A percentile compares a stretch with the other conserved stretches of the same genome.
Conservation (phyloP, 2,329 filamentous ascomycete species). For the Pyrenophora seminiperda region DNA sequence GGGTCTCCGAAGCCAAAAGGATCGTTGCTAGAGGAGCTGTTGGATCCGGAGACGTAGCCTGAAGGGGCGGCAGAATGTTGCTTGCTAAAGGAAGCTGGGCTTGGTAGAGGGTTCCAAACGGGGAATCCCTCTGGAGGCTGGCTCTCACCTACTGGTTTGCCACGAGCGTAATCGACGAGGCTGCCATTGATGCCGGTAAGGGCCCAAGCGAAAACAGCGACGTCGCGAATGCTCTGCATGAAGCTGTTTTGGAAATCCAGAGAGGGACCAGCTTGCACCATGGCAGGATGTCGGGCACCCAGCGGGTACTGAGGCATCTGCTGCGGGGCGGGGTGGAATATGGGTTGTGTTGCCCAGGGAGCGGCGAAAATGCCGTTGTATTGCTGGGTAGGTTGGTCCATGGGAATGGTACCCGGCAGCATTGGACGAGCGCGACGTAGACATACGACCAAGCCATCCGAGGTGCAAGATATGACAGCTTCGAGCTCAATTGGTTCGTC, state of each 20-base stretch:
- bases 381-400: slow-evolving; percentile 28
- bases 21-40: slow-evolving; percentile 42
- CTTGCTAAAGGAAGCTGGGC: slow-evolving; percentile 24
- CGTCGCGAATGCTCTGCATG: slow-evolving; percentile 80
- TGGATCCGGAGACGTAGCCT: slow-evolving; percentile 42
- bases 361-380: slow-evolving; percentile 72
- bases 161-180: slow-evolving; percentile 67
- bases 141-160: slow-evolving; percentile 66
- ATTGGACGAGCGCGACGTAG: slow-evolving; percentile 74
- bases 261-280: slow-evolving; percentile 57
- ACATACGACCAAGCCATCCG: slow-evolving; percentile 83
- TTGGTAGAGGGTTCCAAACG: slow-evolving; percentile 56
- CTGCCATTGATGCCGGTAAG: slow-evolving; percentile 79
- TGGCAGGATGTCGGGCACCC: slow-evolving; percentile 45
- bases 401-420: slow-evolving; percentile 57
- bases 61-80: slow-evolving; percentile 37
- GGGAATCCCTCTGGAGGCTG: slow-evolving; percentile 65
- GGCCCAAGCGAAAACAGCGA: slow-evolving; percentile 87
- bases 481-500: slow-evolving; percentile 71
- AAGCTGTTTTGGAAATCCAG: slow-evolving; percentile 59
- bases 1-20: slow-evolving; percentile 46
- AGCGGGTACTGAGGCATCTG: slow-evolving; percentile 45
- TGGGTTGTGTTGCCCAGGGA: slow-evolving; percentile 75
- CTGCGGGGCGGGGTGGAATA: slow-evolving; percentile 53
- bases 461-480: slow-evolving; percentile 89